These are phyloP conservation scores for Aspergillus fumigatus DNA, from an alignment of 2,329 filamentous ascomycete genomes.

Conservation along the genomic window DNA sequence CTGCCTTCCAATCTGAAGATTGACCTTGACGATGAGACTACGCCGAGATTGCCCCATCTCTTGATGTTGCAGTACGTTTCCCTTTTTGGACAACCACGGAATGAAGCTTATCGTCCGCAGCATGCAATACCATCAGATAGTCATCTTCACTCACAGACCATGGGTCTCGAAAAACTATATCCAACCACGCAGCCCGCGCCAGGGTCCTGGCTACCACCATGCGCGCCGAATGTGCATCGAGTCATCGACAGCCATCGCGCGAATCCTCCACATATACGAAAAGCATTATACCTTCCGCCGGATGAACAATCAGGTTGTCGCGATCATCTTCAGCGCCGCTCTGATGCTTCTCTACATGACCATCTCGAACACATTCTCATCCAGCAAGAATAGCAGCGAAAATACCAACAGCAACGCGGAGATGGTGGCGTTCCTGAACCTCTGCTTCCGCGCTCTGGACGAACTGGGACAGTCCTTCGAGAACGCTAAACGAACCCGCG, in stretches of 20 bases:
- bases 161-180: conserved; percentile 42
- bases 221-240: conserved; percentile 43
- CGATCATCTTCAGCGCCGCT: conserved; percentile 43
- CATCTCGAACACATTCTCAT: conserved; percentile 28
- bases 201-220: conserved; percentile 42
- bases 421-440: conserved; percentile 36
- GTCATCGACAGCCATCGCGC: conserved; percentile 37
- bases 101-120: conserved; percentile 15
- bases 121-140: conserved; percentile 43
- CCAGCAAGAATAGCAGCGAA: conserved; percentile 18
- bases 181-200: conserved; percentile 37
- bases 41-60: conserved; percentile 37
- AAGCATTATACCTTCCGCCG: conserved; percentile 39
- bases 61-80: conserved; percentile 37
- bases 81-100: background rate
- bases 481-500: conserved; percentile 38
- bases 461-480: conserved; percentile 39
- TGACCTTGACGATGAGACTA: conserved; percentile 28
- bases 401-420: conserved; percentile 22
- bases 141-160: conserved; percentile 43
- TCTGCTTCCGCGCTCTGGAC: conserved; percentile 41
- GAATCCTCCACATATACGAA: conserved; percentile 39
- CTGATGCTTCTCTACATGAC: conserved; percentile 38
- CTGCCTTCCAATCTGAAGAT: conserved; percentile 36
- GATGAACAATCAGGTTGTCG: conserved; percentile 43